phyloP scores from a whole-genome alignment of 2,329 filamentous ascomycete species.

The Pseudogymnoascus sp. region DNA sequence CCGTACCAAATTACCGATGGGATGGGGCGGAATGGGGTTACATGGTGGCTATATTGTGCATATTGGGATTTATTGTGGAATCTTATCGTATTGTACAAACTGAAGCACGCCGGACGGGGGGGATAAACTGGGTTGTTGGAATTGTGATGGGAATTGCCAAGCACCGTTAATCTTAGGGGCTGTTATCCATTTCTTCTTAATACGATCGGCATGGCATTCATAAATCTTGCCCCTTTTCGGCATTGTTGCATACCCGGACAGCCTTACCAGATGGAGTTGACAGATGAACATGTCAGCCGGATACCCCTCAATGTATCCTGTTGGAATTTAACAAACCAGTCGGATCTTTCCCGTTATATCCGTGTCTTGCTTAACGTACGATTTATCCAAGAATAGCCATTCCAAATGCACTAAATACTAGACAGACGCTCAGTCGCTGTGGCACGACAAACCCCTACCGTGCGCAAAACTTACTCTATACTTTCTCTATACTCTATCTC shows the following conservation, averaged over 20 bases:
- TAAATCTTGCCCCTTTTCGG: not conserved
- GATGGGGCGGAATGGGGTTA: not conserved
- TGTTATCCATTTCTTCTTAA: not conserved
- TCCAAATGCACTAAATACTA: not conserved
- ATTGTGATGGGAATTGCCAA: not conserved
- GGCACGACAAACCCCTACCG: not conserved
- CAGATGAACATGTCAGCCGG: not conserved
- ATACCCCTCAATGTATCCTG: not conserved
- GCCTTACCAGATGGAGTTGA: not conserved
- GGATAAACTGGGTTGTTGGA: not conserved
- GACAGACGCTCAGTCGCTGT: not conserved
- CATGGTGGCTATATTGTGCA: not conserved
- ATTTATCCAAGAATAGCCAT: not conserved
- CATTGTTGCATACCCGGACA: not conserved
- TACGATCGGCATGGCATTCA: not conserved
- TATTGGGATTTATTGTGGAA: not conserved
- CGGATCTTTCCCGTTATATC: not conserved
- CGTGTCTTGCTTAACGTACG: not conserved
- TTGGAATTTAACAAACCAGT: not conserved
- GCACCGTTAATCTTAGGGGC: not conserved
- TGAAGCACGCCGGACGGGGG: not conserved
- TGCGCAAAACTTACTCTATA: conserved; percentile 3
- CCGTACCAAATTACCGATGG: conserved; percentile 1
- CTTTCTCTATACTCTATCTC: not conserved
- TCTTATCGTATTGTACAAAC: not conserved